A percentile compares a stretch with the other conserved stretches of the same genome.
phyloP scores from a whole-genome alignment of 208 protist species.

The Lotmaria passim region DNA sequence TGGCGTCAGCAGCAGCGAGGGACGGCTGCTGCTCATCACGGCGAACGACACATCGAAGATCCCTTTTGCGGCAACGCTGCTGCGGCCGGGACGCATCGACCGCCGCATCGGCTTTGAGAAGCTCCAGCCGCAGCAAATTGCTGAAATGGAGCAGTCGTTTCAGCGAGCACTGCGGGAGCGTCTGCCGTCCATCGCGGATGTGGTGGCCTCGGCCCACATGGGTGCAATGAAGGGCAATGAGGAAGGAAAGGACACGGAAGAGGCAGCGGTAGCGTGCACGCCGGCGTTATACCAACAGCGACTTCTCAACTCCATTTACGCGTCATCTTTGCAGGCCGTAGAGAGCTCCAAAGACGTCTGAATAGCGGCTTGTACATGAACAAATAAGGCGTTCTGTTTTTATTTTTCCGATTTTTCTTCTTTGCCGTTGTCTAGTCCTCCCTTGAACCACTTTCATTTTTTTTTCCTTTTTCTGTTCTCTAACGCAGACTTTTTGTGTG shows the following conservation, averaged over 20 bases:
- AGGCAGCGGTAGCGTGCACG: constrained; percentile 11
- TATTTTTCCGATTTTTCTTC: background rate
- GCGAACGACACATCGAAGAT: constrained; percentile 91
- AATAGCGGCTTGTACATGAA: background rate
- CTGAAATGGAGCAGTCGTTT: constrained; percentile 53
- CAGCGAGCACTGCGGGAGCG: constrained; percentile 25
- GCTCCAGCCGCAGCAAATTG: constrained; percentile 41
- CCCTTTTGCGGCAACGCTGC: constrained; percentile 85
- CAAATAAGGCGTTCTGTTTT: background rate
- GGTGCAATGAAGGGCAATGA: background rate
- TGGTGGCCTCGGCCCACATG: background rate
- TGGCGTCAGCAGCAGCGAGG: constrained; percentile 93
- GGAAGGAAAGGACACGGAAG: background rate
- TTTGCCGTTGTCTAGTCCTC: too few species aligned
- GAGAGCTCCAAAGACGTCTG: background rate
- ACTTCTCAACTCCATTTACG: constrained; percentile 48
- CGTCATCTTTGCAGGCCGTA: constrained; percentile 2
- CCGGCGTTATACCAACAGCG: constrained; percentile 54
- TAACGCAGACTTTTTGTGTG: constrained; percentile 7
- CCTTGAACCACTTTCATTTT: background rate
- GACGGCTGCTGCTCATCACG: constrained; percentile 95
- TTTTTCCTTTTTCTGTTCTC: constrained; percentile 21
- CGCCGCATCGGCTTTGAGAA: constrained; percentile 57
- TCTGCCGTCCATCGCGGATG: background rate
- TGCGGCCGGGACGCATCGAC: constrained; percentile 95